phyloP scores from a whole-genome alignment of 164 flowering plant species.

The Annona cherimola region DNA sequence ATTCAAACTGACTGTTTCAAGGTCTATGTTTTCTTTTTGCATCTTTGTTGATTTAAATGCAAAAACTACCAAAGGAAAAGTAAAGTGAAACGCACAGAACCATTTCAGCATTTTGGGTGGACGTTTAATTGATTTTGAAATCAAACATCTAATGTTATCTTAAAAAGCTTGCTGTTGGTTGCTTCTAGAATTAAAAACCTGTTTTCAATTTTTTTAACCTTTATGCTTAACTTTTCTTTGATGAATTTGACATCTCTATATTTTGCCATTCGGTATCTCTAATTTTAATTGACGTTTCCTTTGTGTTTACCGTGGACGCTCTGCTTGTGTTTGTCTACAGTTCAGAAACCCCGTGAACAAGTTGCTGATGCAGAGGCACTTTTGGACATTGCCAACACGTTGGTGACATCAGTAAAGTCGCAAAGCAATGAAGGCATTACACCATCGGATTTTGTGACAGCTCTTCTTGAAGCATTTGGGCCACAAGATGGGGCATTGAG shows the following conservation, averaged over 20 bases:
- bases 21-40: not conserved
- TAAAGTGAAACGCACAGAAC: not conserved
- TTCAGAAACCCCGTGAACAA: slow-evolving; percentile 86
- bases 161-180: not conserved
- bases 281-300: not conserved
- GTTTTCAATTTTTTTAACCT: too few relatives aligned
- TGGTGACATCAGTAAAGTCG: slow-evolving; percentile 53
- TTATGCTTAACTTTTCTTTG: too few relatives aligned
- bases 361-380: slow-evolving; percentile 96
- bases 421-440: slow-evolving; percentile 49
- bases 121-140: not conserved
- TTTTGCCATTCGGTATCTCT: not conserved
- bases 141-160: too few relatives aligned
- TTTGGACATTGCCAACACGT: slow-evolving; percentile 57
- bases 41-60: not conserved
- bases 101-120: not conserved
- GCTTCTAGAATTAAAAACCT: not conserved
- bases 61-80: too few relatives aligned
- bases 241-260: too few relatives aligned
- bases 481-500: slow-evolving; percentile 16
- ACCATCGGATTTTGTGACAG: slow-evolving; percentile 54
- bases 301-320: not conserved
- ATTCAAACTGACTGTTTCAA: not conserved
- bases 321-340: slow-evolving; percentile 28
- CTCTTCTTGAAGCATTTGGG: slow-evolving; percentile 47